Conservation (phyloP, 352 stramenopile genomes). For the Vaucheria bursata region DNA sequence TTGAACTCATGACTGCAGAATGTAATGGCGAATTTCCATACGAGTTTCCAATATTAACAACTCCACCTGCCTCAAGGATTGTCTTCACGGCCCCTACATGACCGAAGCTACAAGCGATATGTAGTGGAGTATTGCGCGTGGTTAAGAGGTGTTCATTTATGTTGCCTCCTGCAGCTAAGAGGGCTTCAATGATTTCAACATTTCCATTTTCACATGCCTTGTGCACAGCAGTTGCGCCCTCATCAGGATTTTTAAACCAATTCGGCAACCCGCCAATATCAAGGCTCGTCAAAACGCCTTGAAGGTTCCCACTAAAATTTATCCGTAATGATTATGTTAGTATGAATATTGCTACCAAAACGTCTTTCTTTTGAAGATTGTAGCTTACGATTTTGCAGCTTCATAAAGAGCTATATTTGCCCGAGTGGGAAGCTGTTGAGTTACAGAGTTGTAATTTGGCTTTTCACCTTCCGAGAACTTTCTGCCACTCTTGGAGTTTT, state of each 20-base stretch:
- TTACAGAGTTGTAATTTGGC: neutral
- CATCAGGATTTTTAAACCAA: conserved; percentile 35
- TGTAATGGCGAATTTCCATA: conserved; percentile 39
- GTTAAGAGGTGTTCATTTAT: conserved; percentile 35
- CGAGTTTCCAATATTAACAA: conserved; percentile 23
- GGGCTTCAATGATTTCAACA: conserved; percentile 10
- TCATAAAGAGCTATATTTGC: neutral
- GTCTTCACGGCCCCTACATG: conserved; percentile 23
- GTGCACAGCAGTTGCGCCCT: conserved; percentile 24
- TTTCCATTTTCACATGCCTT: conserved; percentile 17
- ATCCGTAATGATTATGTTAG: too few relatives aligned
- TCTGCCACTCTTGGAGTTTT: too few relatives aligned
- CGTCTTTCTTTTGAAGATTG: too few relatives aligned
- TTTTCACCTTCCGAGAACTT: too few relatives aligned
- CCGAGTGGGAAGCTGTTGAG: neutral
- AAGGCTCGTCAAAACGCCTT: neutral
- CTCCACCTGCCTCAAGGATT: conserved; percentile 6
- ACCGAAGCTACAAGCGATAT: conserved; percentile 20
- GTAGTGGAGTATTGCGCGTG: conserved; percentile 29
- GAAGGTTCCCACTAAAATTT: neutral
- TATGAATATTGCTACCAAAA: too few relatives aligned
- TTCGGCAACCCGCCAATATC: neutral
- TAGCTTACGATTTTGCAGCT: neutral
- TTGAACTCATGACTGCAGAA: conserved; percentile 14
- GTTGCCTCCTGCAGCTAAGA: conserved; percentile 17